Base-by-base conservation (phyloP, 139 green algal genomes). In the Deuterostichococcus epilithicus region DNA sequence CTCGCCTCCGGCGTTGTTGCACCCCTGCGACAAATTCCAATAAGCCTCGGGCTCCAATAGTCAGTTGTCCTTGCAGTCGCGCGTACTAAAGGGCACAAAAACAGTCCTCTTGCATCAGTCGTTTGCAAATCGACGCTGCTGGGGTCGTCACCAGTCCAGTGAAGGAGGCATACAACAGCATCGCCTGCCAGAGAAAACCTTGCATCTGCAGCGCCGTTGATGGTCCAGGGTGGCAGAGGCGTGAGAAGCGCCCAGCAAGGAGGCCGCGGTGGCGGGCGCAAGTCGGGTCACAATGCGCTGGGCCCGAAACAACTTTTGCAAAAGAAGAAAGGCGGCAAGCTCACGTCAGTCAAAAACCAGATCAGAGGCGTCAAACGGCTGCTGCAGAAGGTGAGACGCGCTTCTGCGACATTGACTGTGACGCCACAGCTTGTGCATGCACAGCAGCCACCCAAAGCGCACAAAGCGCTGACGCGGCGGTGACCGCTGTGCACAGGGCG, bases 301-400 rank as follows among this genome's bases (percentile, higher is more conserved):
- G 52, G 52, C 28, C 8, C 18, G 18, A 63, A 78, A 22, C 68
- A 67, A 28, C 18, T 44, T 6, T 26, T 26, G 37, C 20, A 70
- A 44, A 66, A 79, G 35, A 79, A 60, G 38, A 85, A 75, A 32
- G 26, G 65, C 37, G 66, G 38, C 69, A 59, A 80, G 68, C 59
- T 32, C 35, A 45, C 42, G 22, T 87, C 84, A 22, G 23, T 88
- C 0, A 94, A 91, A 67, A 88, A 92, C 58, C 74, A 86, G 39
- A 92, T 95, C 23, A 72, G 91, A 1, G 76, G 76, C 1, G 39
- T 91, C 3, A 76, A 90, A 75, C 65, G 91, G 1, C 85, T 95
- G 37, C 73, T 94, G 22, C 74, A 34, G 10, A 89, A 88, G 86
- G 89, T 90, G 73, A 0, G 74, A 28, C 18, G 66, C n/a, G 28